Base-by-base conservation (phyloP, 805 yeast genomes). In the Yamadazyma laniorum region DNA sequence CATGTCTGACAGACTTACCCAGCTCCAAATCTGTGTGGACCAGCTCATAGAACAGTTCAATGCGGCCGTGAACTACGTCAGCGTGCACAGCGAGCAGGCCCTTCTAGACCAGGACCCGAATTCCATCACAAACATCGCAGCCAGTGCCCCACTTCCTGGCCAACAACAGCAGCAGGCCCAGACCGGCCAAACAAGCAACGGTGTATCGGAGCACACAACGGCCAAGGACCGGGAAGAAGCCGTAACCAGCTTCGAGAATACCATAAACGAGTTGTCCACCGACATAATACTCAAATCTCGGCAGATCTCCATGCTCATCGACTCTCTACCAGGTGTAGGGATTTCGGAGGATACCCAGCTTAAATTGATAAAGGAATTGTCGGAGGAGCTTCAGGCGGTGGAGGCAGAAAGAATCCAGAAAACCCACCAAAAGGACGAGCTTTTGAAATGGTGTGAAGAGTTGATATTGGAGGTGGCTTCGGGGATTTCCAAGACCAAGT, bases 1-100 rank as follows among this genome's bases (percentile, higher is more conserved):
- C n/a, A 82, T 85, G 95, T 72, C 95, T 0, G 98, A 90, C 61
- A 71, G 96, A 54, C 68, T 90, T 25, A 87, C 96, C 2, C 98
- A 90, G 57, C 72, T 90, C 17, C 98, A 90, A 53, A 74, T 85
- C 31, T 87, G 96, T 50, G 67, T 90, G 25, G 98, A 90, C 58
- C 89, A 78, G 56, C 72, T 85, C 43, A 75, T 82, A 42, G 93
- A 85, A 44, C 90, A 84, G 61, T 82, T 85, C 63, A 79, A 81
- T 49, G 86, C 91, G 2, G 80, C 93, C 2, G 64, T 85, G 36
- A 82, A 82, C 53, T 85, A 84, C 53, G 83, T 88, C 29, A 68
- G 63, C 39, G 51, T 58, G 25, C 55, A 64, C 45, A 55, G 68
- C 42, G 68, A 62, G 32, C 56, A 62, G 28, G 69, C 66, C 6